phyloP scores from a whole-genome alignment of 2,329 filamentous ascomycete species.

The Beauveria brongniartii region DNA sequence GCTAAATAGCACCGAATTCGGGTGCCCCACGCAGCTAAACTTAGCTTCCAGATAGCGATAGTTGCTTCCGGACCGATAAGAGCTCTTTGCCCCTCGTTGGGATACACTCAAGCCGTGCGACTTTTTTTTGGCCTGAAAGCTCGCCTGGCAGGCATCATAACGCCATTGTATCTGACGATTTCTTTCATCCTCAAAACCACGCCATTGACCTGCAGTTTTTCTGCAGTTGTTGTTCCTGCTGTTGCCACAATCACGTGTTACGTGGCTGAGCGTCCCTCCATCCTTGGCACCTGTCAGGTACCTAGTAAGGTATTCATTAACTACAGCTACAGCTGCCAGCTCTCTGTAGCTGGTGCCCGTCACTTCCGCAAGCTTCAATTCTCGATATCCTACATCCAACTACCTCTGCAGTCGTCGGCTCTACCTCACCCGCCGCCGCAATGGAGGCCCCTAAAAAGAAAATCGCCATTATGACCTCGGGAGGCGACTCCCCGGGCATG shows the following conservation, averaged over 20 bases:
- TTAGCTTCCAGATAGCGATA: constrained; percentile 1
- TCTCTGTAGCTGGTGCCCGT: background rate
- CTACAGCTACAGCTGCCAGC: background rate
- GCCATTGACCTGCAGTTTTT: background rate
- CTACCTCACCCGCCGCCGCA: background rate
- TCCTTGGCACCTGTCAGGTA: background rate
- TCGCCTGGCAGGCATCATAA: background rate
- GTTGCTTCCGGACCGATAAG: constrained; percentile 9
- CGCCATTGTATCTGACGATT: background rate
- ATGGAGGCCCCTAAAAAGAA: constrained; percentile 44
- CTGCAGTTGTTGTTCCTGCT: background rate
- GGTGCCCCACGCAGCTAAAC: background rate
- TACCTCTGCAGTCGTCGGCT: background rate
- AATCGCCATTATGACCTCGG: constrained; percentile 90
- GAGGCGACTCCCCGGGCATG: constrained; percentile 92
- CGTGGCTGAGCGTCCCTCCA: background rate
- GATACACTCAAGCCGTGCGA: background rate
- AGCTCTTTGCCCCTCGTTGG: constrained; percentile 4
- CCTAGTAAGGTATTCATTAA: background rate
- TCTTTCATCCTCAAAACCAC: background rate
- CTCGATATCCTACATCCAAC: background rate
- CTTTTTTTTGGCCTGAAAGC: background rate
- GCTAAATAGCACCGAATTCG: background rate
- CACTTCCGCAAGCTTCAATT: background rate
- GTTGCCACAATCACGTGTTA: background rate